Evolutionary conservation across 106 monocot genomes (phyloP).

Genomic region (Posidonia australis): DNA sequence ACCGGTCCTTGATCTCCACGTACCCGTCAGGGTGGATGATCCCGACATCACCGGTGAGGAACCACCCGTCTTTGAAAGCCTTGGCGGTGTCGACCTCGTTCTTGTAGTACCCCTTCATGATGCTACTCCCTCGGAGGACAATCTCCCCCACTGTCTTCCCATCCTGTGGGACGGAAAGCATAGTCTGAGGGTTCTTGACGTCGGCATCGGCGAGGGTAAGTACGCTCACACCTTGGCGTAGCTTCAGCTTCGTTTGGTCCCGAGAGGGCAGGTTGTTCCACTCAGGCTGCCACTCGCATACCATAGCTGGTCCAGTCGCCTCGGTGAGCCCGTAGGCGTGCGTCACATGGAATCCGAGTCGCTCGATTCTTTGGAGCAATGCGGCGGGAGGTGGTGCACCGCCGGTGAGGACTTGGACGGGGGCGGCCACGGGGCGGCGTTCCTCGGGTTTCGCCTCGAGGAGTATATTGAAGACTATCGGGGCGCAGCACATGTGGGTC

Average conservation of each 20-base stretch:
- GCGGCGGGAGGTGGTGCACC: constrained; percentile 28
- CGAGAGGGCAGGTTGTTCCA: constrained; percentile 35
- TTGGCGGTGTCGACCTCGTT: constrained; percentile 32
- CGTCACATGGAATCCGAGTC: neutral
- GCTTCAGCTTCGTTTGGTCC: constrained; percentile 32
- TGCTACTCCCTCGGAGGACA: constrained; percentile 62
- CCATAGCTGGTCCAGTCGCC: constrained; percentile 63
- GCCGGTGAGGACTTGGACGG: constrained; percentile 59
- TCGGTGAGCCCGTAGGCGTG: constrained; percentile 39
- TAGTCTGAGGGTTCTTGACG: constrained; percentile 32
- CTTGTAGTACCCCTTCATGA: constrained; percentile 90
- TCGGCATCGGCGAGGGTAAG: constrained; percentile 50
- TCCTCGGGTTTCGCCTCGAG: constrained; percentile 18
- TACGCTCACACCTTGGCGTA: constrained; percentile 60
- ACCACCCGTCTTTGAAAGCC: constrained; percentile 59
- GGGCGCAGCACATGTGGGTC: constrained; percentile 91
- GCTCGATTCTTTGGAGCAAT: neutral
- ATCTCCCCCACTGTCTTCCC: constrained; percentile 67
- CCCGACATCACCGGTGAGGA: constrained; percentile 71
- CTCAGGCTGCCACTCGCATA: constrained; percentile 64
- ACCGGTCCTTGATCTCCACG: constrained; percentile 71
- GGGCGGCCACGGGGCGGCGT: constrained; percentile 6
- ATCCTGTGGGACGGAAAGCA: constrained; percentile 50
- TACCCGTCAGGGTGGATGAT: constrained; percentile 76
- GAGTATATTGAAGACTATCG: constrained; percentile 52